Percentiles rank a stretch among this genome's conserved stretches.
Evolutionary conservation across 306 rosid species (phyloP).

Genomic region (Cucurbita ficifolia): DNA sequence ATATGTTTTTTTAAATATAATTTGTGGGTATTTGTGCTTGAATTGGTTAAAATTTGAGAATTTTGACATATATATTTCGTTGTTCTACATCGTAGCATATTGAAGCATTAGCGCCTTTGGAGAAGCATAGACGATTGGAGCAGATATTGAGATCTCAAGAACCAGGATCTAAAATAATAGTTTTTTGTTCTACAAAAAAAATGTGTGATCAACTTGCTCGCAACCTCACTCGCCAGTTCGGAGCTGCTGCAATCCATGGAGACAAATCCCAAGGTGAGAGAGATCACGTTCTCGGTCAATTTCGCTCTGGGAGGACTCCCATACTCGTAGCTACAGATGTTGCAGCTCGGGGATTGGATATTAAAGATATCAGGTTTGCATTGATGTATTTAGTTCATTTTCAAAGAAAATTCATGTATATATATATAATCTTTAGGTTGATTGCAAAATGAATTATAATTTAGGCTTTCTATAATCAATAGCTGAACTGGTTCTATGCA

Average conservation of each 20-base stretch:
- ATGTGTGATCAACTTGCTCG: slow-evolving; percentile 99
- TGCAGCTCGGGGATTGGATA: slow-evolving; percentile 93
- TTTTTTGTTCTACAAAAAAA: slow-evolving; percentile 94
- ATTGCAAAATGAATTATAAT: neutral
- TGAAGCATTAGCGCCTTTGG: slow-evolving; percentile 61
- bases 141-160: slow-evolving; percentile 81
- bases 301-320: slow-evolving; percentile 78
- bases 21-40: neutral
- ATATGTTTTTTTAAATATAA: neutral
- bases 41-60: neutral
- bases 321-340: slow-evolving; percentile 97
- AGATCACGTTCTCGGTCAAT: slow-evolving; percentile 76
- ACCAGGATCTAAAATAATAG: slow-evolving; percentile 78
- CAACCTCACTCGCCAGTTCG: slow-evolving; percentile 81
- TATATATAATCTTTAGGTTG: neutral
- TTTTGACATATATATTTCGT: neutral
- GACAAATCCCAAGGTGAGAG: slow-evolving; percentile 97
- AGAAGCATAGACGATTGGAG: slow-evolving; percentile 77
- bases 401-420: neutral
- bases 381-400: neutral
- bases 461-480: neutral
- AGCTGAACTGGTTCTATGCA: neutral
- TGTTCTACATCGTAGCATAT: slow-evolving; percentile 41
- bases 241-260: slow-evolving; percentile 97
- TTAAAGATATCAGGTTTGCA: slow-evolving; percentile 84